These are phyloP conservation scores for Citrus cavaleriei DNA, from an alignment of 345 rosid species.

Conservation along the genomic window DNA sequence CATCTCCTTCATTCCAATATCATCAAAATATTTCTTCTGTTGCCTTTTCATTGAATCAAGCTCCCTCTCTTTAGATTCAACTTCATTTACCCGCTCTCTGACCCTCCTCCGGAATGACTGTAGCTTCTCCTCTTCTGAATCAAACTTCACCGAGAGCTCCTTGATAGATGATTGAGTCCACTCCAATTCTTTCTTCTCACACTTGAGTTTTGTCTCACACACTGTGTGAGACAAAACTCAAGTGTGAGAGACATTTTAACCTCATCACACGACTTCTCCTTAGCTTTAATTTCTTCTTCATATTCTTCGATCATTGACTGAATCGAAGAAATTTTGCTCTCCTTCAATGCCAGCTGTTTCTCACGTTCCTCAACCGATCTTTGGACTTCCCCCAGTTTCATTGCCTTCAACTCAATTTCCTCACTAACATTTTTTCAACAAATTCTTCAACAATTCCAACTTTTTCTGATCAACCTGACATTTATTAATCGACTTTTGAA, in stretches of 20 bases:
- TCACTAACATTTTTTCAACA: neutral
- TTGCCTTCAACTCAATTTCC: conserved; percentile 14
- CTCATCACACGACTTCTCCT: conserved; percentile 7
- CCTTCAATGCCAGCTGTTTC: neutral
- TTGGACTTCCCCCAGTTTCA: neutral
- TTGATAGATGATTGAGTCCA: conserved; percentile 8
- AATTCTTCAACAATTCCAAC: too few relatives aligned
- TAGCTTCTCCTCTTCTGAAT: conserved; percentile 14
- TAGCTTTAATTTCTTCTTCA: conserved; percentile 4
- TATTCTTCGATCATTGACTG: conserved; percentile 4
- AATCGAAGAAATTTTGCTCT: conserved; percentile 5
- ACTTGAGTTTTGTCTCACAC: neutral
- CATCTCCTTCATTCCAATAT: conserved; percentile 15
- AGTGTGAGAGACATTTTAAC: conserved; percentile 6
- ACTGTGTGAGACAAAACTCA: too few relatives aligned
- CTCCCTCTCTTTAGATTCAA: conserved; percentile 17
- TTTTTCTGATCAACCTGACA: too few relatives aligned
- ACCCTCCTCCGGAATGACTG: neutral
- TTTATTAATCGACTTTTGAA: too few relatives aligned
- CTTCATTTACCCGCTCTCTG: neutral
- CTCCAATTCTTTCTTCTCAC: neutral
- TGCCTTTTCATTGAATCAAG: conserved; percentile 13
- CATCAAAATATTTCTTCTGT: neutral
- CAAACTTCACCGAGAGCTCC: conserved; percentile 16
- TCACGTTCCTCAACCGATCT: neutral